These are phyloP conservation scores for Amoebophrya sp. DNA, from an alignment of 169 alveolate species.

Conservation along the genomic window DNA sequence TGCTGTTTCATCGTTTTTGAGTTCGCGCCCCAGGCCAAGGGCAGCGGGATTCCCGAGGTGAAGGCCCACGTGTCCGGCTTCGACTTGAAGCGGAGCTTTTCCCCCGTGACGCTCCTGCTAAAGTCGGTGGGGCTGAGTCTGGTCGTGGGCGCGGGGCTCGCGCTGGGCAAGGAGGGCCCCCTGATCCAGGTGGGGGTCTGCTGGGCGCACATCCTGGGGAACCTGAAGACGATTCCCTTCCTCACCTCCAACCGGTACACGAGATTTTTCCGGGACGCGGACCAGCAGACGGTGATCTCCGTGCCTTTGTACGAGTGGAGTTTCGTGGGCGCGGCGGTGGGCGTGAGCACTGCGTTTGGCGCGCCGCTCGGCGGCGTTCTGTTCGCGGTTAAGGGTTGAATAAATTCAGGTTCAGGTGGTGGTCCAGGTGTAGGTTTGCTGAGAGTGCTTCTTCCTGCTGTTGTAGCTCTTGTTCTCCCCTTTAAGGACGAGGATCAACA, in stretches of 20 bases:
- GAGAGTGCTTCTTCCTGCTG: too few species aligned
- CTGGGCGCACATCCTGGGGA: constrained; percentile 20
- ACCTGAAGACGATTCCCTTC: background rate
- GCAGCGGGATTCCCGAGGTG: constrained; percentile 23
- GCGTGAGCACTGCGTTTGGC: constrained; percentile 49
- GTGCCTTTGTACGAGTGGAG: constrained; percentile 1
- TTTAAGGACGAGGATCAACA: too few species aligned
- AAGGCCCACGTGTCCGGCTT: background rate
- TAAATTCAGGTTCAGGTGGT: too few species aligned
- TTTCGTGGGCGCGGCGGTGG: constrained; percentile 48
- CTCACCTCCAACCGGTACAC: background rate
- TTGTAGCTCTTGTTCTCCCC: too few species aligned
- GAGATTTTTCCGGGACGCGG: background rate
- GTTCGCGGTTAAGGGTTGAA: too few species aligned
- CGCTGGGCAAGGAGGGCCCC: constrained; percentile 51
- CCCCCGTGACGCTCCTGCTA: constrained; percentile 28
- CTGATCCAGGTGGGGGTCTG: constrained; percentile 44
- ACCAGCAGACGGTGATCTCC: too few species aligned
- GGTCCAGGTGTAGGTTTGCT: too few species aligned
- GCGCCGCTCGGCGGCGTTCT: constrained; percentile 50
- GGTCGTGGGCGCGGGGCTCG: constrained; percentile 41
- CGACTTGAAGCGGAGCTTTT: constrained; percentile 13
- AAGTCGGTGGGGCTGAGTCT: constrained; percentile 41
- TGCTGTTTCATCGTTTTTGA: constrained; percentile 19
- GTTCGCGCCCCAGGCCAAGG: constrained; percentile 23